A percentile compares a stretch with the other conserved stretches of the same genome.
These are phyloP conservation scores for Panaeolus papilionaceus DNA, from an alignment of 768 basidiomycete genomes.

Conservation along the genomic window DNA sequence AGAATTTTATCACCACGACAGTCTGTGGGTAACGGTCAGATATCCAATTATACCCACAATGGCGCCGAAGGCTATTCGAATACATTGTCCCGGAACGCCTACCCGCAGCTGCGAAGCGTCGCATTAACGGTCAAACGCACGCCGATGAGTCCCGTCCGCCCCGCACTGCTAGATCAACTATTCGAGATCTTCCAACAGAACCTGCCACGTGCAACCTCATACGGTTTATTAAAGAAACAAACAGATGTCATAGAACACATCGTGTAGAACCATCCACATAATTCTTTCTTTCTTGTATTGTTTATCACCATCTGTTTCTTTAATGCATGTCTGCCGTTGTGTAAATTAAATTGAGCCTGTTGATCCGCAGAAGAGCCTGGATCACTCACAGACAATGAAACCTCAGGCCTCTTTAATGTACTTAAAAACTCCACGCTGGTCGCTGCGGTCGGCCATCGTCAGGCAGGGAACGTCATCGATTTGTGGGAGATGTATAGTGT, in stretches of 20 bases:
- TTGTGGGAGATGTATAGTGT: neutral
- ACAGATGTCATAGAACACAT: neutral
- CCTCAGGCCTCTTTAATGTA: neutral
- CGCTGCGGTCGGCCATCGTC: neutral
- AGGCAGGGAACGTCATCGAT: neutral
- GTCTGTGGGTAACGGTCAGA: neutral
- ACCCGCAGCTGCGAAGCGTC: neutral
- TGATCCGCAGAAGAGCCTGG: neutral
- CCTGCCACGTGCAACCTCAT: neutral
- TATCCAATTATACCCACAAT: neutral
- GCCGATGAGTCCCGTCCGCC: neutral
- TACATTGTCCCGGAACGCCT: neutral
- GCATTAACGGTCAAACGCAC: neutral
- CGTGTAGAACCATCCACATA: neutral
- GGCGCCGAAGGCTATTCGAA: neutral
- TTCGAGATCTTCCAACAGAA: conserved; percentile 5
- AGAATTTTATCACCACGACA: neutral
- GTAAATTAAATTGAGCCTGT: neutral
- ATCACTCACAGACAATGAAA: neutral
- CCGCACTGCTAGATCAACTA: neutral
- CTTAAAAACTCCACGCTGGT: neutral
- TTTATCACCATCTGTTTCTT: neutral
- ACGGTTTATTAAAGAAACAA: neutral
- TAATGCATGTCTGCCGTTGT: neutral
- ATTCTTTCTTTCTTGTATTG: neutral